Base-by-base conservation (phyloP, 306 rosid species). In the Quercus rubra region DNA sequence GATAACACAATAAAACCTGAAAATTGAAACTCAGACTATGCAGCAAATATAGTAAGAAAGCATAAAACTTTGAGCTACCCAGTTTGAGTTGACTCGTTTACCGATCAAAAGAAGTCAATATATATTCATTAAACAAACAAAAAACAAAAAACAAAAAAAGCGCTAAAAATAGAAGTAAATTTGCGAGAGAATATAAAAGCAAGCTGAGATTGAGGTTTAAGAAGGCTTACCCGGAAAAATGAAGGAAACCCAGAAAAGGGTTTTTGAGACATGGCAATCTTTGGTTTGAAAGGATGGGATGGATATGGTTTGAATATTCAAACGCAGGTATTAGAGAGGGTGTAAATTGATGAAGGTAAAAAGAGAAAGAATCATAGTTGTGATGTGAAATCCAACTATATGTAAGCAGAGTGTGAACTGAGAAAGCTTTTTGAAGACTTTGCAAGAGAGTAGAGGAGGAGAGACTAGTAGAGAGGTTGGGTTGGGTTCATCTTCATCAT, bases 161-260 rank as follows among this genome's bases (percentile, higher is more conserved):
- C 70, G 6, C 28, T 38, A 38, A 54, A 38, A 38, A 55, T 38
- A 0, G 30, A 41, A 30, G 74, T 49, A 67, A 58, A 57, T 71
- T 59, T 59, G 25, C 27, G 2, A 23, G 64, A 58, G 64, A 58
- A 55, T 73, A 21, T 25, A 57, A 72, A 23, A 80, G 78, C 74
- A 84, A 81, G 85, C 85, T 81, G 85, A 70, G 49, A 85, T 28
- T 64, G 70, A 17, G n/a, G 25, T 21, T 55, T 58, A 74, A 71
- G 27, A 7, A 13, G 67, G 51, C 15, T 15, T 28, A 55, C 70
- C 55, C 54, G 17, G 81, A 66, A 27, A 69, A 43, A 25, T 41
- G 46, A 41, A 41, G 46, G 3, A 41, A 41, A 55, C 70, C 55
- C 58, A 11, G 81, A 66, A 58, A 75, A 28, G 57, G 78, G 64